Evolutionary conservation across 371 early-diverging fungal genomes (phyloP), one percentile per base, ranked within the genome.

Genomic region (Caulochytrium protostelioides): DNA sequence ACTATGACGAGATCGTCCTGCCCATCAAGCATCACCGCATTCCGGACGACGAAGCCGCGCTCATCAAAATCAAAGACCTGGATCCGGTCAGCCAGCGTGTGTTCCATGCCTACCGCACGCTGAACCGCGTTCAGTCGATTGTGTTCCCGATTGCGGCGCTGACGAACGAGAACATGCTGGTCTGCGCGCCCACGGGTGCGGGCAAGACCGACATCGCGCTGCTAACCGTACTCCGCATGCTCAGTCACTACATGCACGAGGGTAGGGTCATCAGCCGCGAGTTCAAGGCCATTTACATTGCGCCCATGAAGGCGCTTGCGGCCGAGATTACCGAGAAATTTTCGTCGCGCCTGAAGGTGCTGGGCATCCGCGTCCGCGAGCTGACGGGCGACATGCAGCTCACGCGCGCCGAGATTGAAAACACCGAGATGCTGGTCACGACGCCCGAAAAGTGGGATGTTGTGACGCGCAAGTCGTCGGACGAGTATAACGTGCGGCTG

Each of bases 381-480:
- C 59, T 91, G 43, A 53, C 55, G 25, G 65, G 95, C 40, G 98
- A 99, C 52, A 94, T 91, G 77, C 92, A 97, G 45, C 48, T 95
- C 40, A 83, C 92, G 6, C 77, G 79, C 47, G 61, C 78, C 16
- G 95, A 97, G 54, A 76, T 98, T 19, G 53, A 58, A 16, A 74
- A 70, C 13, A 84, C 92, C 1, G 83, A 94, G 52, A 82, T 99
- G 39, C 82, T 99, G 41, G 90, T 99, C 10, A 95, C 95, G 8
- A 99, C 99, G 1, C 99, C 99, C 0, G 99, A 99, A 51, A 99
- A 98, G 50, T 98, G 97, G 91, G 99, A 99, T 63, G 91, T 95
- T 2, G 80, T 94, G 17, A 98, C 99, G 6, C 65, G 99, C 45
- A 97, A 94, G 59, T 65, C 80, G 16, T 76, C 75, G 2, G 87